Evolutionary conservation across 306 rosid genomes (phyloP).

Genomic region (Vicia faba): DNA sequence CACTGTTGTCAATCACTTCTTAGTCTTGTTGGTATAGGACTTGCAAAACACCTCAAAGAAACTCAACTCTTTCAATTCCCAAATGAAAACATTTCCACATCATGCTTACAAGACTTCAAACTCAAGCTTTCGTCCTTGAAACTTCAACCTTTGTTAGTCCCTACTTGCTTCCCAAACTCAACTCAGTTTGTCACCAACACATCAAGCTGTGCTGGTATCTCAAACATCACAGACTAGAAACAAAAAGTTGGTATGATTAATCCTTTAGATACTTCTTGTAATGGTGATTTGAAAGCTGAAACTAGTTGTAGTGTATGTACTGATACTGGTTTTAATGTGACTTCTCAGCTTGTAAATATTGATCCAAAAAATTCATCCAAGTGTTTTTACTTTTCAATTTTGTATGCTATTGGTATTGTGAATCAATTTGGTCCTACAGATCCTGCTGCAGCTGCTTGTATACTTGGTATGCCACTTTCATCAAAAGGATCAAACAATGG

Average conservation of each 20-base stretch:
- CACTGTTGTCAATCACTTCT: too few species aligned
- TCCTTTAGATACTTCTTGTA: conserved; percentile 51
- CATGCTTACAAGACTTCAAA: too few species aligned
- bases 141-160: too few species aligned
- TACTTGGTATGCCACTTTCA: conserved; percentile 56
- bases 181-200: conserved; percentile 53
- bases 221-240: conserved; percentile 51
- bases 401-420: conserved; percentile 66
- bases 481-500: too few species aligned
- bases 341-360: conserved; percentile 29
- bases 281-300: too few species aligned
- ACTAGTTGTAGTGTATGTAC: conserved; percentile 50
- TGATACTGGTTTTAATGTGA: conserved; percentile 52
- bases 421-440: conserved; percentile 73
- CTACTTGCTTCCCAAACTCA: conserved; percentile 50
- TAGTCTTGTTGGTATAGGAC: too few species aligned
- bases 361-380: conserved; percentile 44
- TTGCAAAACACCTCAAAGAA: too few species aligned
- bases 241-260: conserved; percentile 40
- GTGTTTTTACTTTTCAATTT: conserved; percentile 52
- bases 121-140: too few species aligned
- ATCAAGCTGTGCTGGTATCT: conserved; percentile 59
- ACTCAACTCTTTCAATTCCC: too few species aligned
- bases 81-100: too few species aligned
- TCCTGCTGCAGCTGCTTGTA: conserved; percentile 53